phyloP scores from a whole-genome alignment of 306 rosid species.

The Cicer cuneatum region DNA sequence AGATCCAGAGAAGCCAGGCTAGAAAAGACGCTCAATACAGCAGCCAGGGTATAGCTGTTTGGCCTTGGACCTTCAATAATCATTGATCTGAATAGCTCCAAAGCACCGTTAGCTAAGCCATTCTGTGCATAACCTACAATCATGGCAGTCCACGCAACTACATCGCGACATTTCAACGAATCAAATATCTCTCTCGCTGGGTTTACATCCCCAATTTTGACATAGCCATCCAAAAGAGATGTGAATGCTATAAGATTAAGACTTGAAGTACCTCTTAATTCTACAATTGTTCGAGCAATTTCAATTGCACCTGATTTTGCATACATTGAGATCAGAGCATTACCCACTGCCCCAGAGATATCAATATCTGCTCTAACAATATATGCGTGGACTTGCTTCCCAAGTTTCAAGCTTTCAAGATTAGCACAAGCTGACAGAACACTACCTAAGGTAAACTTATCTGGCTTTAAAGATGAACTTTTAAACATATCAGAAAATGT shows the following conservation, averaged over 20 bases:
- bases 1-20: slow-evolving; percentile 73
- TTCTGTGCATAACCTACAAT: slow-evolving; percentile 82
- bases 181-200: slow-evolving; percentile 85
- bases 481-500: slow-evolving; percentile 64
- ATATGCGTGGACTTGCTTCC: slow-evolving; percentile 76
- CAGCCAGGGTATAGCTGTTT: slow-evolving; percentile 76
- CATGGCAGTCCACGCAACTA: slow-evolving; percentile 93
- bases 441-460: slow-evolving; percentile 79
- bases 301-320: slow-evolving; percentile 73
- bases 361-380: slow-evolving; percentile 58
- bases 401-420: slow-evolving; percentile 69
- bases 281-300: slow-evolving; percentile 63
- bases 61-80: slow-evolving; percentile 72
- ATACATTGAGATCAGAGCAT: slow-evolving; percentile 83
- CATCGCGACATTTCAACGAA: slow-evolving; percentile 64
- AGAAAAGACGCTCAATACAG: slow-evolving; percentile 73
- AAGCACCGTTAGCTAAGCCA: slow-evolving; percentile 66
- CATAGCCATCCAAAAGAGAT: slow-evolving; percentile 78
- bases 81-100: slow-evolving; percentile 76
- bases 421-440: slow-evolving; percentile 80
- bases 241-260: slow-evolving; percentile 81
- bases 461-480: slow-evolving; percentile 62
- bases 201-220: slow-evolving; percentile 74
- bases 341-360: slow-evolving; percentile 55
- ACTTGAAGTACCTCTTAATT: slow-evolving; percentile 52